phyloP scores from a whole-genome alignment of 192 early-diverging fungal species.

The Phlyctochytrium arcticum region DNA sequence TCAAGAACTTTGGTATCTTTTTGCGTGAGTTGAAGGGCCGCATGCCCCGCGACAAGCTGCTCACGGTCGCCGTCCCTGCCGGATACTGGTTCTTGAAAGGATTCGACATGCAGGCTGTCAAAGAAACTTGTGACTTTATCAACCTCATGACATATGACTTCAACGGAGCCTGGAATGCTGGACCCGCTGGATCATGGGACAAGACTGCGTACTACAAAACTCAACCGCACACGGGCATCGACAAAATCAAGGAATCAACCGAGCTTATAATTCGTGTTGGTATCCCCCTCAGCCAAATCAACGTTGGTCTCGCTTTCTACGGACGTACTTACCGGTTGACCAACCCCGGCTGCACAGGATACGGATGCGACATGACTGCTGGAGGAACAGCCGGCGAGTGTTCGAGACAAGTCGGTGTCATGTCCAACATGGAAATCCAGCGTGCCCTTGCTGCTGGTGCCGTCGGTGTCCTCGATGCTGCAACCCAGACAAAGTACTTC shows the following conservation, averaged over 20 bases:
- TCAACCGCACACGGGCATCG: conserved; percentile 35
- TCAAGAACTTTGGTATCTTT: conserved; percentile 56
- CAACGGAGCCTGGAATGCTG: background rate
- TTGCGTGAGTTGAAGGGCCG: conserved; percentile 52
- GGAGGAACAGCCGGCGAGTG: conserved; percentile 1
- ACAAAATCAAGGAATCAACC: conserved; percentile 34
- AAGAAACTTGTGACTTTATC: background rate
- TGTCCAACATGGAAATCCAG: background rate
- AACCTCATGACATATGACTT: background rate
- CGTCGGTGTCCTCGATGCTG: background rate
- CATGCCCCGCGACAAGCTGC: no score
- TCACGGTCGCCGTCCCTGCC: conserved; percentile 62
- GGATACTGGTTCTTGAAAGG: conserved; percentile 45
- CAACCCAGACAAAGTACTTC: background rate
- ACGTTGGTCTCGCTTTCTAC: conserved; percentile 60
- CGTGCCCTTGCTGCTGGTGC: background rate
- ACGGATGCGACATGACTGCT: conserved; percentile 9
- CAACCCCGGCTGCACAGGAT: conserved; percentile 2
- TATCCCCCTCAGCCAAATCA: conserved; percentile 55
- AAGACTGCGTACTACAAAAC: conserved; percentile 3
- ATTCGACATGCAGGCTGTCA: background rate
- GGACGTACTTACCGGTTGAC: conserved; percentile 23
- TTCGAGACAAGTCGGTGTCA: background rate
- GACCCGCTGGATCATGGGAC: background rate
- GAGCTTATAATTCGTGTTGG: conserved; percentile 53